These are phyloP conservation scores for Malassezia yamatoensis DNA, from an alignment of 1,284 basidiomycete genomes.

Conservation along the genomic window DNA sequence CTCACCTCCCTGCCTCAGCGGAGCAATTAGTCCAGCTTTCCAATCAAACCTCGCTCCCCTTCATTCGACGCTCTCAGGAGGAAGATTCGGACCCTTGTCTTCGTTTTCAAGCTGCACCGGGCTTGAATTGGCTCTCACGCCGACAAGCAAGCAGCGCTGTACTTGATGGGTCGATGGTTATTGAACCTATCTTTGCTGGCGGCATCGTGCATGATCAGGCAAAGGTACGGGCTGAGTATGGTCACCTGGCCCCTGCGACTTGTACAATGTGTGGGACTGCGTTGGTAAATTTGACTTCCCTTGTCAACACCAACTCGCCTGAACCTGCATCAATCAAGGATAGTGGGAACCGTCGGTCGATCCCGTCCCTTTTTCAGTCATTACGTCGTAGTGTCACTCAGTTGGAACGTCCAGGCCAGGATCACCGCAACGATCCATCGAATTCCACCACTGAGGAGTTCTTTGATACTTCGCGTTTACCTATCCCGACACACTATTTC, in stretches of 20 bases:
- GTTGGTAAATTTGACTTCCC: conserved; percentile 37
- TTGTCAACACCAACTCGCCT: conserved; percentile 1
- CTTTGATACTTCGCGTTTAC: conserved; percentile 13
- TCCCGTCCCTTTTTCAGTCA: conserved; percentile 12
- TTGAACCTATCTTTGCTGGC: conserved; percentile 67
- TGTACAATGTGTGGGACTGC: conserved; percentile 40
- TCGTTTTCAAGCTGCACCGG: conserved; percentile 82
- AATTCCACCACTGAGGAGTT: not conserved
- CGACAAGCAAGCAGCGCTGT: conserved; percentile 77
- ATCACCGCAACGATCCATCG: not conserved
- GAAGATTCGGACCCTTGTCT: conserved; percentile 93
- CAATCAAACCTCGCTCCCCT: conserved; percentile 58
- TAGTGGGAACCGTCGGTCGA: conserved; percentile 2
- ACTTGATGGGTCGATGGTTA: conserved; percentile 71
- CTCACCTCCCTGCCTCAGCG: conserved; percentile 49
- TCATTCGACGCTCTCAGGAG: conserved; percentile 65
- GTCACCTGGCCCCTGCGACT: conserved; percentile 31
- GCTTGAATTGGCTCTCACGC: conserved; percentile 82
- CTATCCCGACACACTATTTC: conserved; percentile 46
- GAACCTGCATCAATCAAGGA: not conserved
- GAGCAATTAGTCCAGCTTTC: conserved; percentile 42
- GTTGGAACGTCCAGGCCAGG: not conserved
- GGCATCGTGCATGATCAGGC: conserved; percentile 35
- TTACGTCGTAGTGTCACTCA: conserved; percentile 6
- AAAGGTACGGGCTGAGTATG: conserved; percentile 28